A percentile compares a stretch with the other conserved stretches of the same genome.
Evolutionary conservation across 441 rosid species (phyloP).

Genomic region (Populus hybrid): DNA sequence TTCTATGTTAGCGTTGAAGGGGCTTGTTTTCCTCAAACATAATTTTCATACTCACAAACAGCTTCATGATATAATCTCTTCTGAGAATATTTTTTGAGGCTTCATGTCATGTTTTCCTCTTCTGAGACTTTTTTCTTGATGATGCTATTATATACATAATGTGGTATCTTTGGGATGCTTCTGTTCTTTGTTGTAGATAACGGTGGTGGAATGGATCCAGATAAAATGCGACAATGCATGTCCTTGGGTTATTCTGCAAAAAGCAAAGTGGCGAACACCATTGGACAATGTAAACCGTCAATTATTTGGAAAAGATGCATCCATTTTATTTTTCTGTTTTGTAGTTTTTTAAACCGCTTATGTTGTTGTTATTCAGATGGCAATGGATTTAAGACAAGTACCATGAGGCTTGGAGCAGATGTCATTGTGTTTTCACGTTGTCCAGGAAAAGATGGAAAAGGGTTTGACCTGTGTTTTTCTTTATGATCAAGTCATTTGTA

Average conservation of each 20-base stretch:
- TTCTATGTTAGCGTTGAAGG: background rate
- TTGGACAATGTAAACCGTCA: slow-evolving; percentile 71
- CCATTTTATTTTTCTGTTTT: background rate
- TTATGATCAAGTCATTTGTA: background rate
- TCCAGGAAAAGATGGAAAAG: slow-evolving; percentile 54
- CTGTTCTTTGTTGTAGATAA: slow-evolving; percentile 44
- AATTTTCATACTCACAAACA: background rate
- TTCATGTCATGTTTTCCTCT: background rate
- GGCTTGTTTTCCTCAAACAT: background rate
- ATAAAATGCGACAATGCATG: slow-evolving; percentile 68
- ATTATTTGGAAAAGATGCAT: background rate
- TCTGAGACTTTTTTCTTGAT: background rate
- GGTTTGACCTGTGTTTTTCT: slow-evolving; percentile 37
- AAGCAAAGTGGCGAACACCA: slow-evolving; percentile 65
- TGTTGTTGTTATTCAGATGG: slow-evolving; percentile 51
- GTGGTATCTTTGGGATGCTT: background rate
- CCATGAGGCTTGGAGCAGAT: slow-evolving; percentile 99
- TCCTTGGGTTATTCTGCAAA: slow-evolving; percentile 77
- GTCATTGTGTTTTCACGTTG: slow-evolving; percentile 93
- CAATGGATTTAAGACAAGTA: slow-evolving; percentile 98
- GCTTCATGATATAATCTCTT: slow-evolving; percentile 1
- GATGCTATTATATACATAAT: background rate
- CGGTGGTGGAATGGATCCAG: slow-evolving; percentile 85
- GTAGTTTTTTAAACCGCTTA: background rate
- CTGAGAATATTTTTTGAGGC: background rate